Evolutionary conservation across 1,284 basidiomycete species (phyloP).

Genomic region (Schizophyllum amplum): DNA sequence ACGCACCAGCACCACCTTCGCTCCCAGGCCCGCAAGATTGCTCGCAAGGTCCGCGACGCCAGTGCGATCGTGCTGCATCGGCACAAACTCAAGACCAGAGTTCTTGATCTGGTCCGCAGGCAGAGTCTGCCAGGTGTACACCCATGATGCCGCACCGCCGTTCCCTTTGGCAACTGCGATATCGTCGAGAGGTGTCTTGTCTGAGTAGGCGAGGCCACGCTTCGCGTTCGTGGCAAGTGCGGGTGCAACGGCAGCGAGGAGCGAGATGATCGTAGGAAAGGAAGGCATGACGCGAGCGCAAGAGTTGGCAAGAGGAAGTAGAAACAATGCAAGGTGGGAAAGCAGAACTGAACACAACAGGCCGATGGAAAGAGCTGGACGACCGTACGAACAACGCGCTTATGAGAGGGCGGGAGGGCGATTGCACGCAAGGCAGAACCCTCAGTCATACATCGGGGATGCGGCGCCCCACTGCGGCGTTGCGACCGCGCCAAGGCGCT

Average conservation of each 20-base stretch:
- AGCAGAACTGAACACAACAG: not conserved
- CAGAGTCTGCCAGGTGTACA: conserved; percentile 37
- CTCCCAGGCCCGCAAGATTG: conserved; percentile 29
- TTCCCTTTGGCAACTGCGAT: not conserved
- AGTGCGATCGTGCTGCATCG: conserved; percentile 35
- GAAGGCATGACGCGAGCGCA: not conserved
- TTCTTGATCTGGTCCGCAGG: conserved; percentile 31
- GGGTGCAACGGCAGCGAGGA: not conserved
- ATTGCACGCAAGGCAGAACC: not conserved
- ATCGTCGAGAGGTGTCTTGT: not conserved
- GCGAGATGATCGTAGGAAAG: not conserved
- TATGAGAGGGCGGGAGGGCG: not conserved
- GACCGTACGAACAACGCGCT: not conserved
- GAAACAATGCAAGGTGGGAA: not conserved
- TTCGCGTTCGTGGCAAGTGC: not conserved
- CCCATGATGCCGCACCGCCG: conserved; percentile 20
- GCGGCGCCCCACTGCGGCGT: not conserved
- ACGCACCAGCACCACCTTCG: conserved; percentile 33
- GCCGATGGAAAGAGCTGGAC: no score
- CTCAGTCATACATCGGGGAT: not conserved
- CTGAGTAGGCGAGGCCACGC: not conserved
- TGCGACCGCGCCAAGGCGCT: not conserved
- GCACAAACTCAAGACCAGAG: conserved; percentile 35
- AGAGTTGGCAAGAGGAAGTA: not conserved
- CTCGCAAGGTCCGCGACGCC: conserved; percentile 28